Evolutionary conservation across 345 rosid genomes (phyloP), one percentile per base, ranked within the genome.

Genomic region (Hibiscus trionum): DNA sequence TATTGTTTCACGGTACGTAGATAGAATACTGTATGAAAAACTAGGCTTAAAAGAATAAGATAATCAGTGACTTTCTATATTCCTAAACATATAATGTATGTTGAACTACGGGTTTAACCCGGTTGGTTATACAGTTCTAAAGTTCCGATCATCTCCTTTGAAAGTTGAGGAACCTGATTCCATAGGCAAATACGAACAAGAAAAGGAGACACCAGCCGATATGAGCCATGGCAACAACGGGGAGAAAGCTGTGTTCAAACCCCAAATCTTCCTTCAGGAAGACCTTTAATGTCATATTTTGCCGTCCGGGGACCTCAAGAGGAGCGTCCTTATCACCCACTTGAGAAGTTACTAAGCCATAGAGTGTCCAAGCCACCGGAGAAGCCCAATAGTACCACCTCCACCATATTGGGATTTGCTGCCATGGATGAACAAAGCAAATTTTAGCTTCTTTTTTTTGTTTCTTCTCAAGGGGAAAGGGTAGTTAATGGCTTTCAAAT

Each of bases 381-480:
- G 69, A 21, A 5, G 69, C 69, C 69, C 53, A 65, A 42, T 65
- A 65, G 5, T 65, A 65, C 69, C 69, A 65, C 17, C 53, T 65
- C 69, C 96, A 93, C 98, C 96, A 93, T 15, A 86, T 61, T 0
- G 96, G 98, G 39, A 93, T 83, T 85, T 76, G 87, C 96, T 87
- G 86, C 81, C 10, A 73, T 1, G 9, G 9, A 42, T 42, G 53
- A 29, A 61, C 33, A 61, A 14, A 29, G 19, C 10, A 61, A 61
- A 29, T 5, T 29, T 61, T 61, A 61, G 65, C 42, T 8, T 29
- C 7, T 15, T 19, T 52, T 9, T 7, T 26, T 12, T 5, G 9
- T 11, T 58, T 2, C 3, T 26, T 11, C 2, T 66, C 21, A 15
- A 6, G 19, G 6, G 42, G 19, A 61, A 14, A 61, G 19, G 37